phyloP scores from a whole-genome alignment of 2,329 filamentous ascomycete genomes.

The Botryotinia convoluta region DNA sequence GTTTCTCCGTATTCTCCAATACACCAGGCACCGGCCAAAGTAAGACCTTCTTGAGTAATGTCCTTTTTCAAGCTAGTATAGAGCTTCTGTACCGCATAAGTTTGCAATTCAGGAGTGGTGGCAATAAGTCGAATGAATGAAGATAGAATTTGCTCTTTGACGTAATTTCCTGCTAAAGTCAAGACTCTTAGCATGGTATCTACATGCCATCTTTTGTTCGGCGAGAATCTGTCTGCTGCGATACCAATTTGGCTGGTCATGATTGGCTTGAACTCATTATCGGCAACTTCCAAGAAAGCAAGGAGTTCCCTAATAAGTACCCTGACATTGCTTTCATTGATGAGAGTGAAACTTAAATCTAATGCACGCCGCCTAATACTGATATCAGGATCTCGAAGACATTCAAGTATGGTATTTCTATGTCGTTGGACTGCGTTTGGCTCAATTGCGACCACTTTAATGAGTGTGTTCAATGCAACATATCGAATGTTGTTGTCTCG shows the following conservation, averaged over 20 bases:
- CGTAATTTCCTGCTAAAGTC: conserved; percentile 91
- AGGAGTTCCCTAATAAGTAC: conserved; percentile 90
- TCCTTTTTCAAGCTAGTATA: conserved; percentile 90
- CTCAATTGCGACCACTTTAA: conserved; percentile 97
- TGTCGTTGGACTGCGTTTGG: conserved; percentile 97
- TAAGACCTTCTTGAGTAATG: conserved; percentile 95
- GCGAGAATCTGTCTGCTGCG: conserved; percentile 91
- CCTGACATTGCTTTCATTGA: conserved; percentile 94
- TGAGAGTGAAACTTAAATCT: conserved; percentile 95
- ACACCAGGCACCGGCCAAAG: conserved; percentile 91
- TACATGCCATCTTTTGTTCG: conserved; percentile 97
- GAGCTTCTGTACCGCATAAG: conserved; percentile 93
- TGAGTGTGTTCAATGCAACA: conserved; percentile 92
- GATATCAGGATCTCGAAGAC: conserved; percentile 93
- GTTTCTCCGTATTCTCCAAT: conserved; percentile 96
- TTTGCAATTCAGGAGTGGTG: conserved; percentile 90
- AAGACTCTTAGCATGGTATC: conserved; percentile 95
- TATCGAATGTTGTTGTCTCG: conserved; percentile 99
- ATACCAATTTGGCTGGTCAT: conserved; percentile 99
- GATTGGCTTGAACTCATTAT: conserved; percentile 97
- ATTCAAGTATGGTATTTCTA: conserved; percentile 95
- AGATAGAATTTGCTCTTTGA: conserved; percentile 96
- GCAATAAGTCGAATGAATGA: conserved; percentile 95
- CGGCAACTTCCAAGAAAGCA: conserved; percentile 93
- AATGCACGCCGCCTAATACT: conserved; percentile 94